Conservation (phyloP, 106 monocot genomes). For the Allium sativum region DNA sequence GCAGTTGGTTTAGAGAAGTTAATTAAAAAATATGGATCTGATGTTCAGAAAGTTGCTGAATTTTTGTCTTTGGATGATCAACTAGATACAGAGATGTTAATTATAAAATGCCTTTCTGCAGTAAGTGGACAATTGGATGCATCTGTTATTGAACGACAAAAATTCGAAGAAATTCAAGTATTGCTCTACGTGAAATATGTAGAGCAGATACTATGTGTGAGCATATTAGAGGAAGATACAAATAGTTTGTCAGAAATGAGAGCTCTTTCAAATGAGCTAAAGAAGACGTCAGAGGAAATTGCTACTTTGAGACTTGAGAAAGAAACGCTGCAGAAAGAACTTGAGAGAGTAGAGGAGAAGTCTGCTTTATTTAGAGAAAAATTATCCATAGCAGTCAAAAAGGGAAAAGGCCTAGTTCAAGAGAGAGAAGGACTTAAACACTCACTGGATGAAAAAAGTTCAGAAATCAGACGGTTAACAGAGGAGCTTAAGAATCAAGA, state of each 20-base stretch:
- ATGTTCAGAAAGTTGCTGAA: constrained; percentile 30
- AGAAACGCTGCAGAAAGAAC: constrained; percentile 46
- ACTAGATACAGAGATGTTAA: constrained; percentile 20
- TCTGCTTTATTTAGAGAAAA: constrained; percentile 66
- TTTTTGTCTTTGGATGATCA: constrained; percentile 35
- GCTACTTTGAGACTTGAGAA: constrained; percentile 51
- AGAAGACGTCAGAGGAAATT: constrained; percentile 25
- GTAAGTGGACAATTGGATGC: constrained; percentile 30
- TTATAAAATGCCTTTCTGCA: constrained; percentile 31
- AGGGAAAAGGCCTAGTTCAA: constrained; percentile 89
- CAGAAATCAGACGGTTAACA: constrained; percentile 69
- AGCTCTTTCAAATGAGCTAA: constrained; percentile 30
- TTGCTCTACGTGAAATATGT: constrained; percentile 39
- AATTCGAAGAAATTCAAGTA: constrained; percentile 47
- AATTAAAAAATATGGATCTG: constrained; percentile 39
- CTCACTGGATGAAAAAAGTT: constrained; percentile 60
- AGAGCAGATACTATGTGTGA: constrained; percentile 39
- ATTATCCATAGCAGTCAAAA: constrained; percentile 84
- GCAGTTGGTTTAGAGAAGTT: constrained; percentile 44
- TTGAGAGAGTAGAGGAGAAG: constrained; percentile 66
- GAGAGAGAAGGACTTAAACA: constrained; percentile 74
- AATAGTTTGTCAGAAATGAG: constrained; percentile 28
- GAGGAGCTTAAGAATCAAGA: constrained; percentile 41
- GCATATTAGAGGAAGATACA: constrained; percentile 57
- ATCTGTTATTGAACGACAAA: constrained; percentile 17